Base-by-base conservation (phyloP, 495 filamentous ascomycete species). In the Pyrenula massariospora region DNA sequence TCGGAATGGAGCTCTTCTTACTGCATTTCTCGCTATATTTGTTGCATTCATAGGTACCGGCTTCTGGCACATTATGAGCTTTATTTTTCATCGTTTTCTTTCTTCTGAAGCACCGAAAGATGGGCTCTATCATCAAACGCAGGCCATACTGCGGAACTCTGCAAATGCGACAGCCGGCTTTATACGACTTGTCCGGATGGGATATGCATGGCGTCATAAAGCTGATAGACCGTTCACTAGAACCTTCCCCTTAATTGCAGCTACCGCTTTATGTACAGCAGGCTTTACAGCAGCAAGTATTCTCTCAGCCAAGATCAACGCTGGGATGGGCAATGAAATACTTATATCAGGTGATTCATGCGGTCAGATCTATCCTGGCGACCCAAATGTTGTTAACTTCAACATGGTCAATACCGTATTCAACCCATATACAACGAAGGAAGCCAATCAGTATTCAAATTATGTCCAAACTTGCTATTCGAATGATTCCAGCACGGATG, bases 71-170 rank as follows among this genome's bases (percentile, higher is more conserved):
- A 54, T 65, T 42, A 3, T 54, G 3, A 59, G 57, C 22, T 75
- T 68, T 56, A 31, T 63, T 2, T 23, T 74, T 15, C 70, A 76
- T 55, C 69, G 72, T 42, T 22, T 58, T 20, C 21, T 36, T 10
- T 15, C 57, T 2, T 58, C 58, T 31, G 48, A 25, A 5, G 10
- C 2, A 15, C 55, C 15, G n/a, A 58, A 59, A 2, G 57, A 52
- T 24, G 22, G 22, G n/a, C 22, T 52, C 8, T 24, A 24, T 24
- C n/a, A 24, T 20, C 61, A 62, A 50, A 55, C 24, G 12, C 62
- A 64, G 23, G 55, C 49, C 3, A 49, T 60, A 31, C 47, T 60
- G 22, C 42, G 58, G n/a, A 60, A 60, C 22, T 51, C 52, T 22
- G 12, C 54, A 22, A 54, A 54, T 22, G 24, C 54, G 19, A 50